Base-by-base conservation (phyloP, 345 rosid species). In the Salix koriyanagi region DNA sequence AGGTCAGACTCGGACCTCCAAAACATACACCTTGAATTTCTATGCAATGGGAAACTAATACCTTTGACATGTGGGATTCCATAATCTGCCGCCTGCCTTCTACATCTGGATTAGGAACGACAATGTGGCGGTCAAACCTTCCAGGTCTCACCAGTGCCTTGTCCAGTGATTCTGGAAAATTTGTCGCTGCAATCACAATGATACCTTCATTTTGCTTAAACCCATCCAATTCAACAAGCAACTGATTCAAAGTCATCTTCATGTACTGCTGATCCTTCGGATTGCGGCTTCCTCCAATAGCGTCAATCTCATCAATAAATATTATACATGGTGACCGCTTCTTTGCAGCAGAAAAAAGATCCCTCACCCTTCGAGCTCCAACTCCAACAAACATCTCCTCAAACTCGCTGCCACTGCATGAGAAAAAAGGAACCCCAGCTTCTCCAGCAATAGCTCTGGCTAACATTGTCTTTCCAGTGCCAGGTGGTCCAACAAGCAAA, bases 321-420 rank as follows among this genome's bases (percentile, higher is more conserved):
- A 96, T 92, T 62, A 96, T 96, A 80, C 98, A 96, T 28, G 99
- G 99, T 1, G 97, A 90, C 72, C 94, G 85, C 84, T 94, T 96
- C 90, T 94, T 96, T n/a, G 97, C 99, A 80, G 99, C 99, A n/a
- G 97, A 81, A 81, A 96, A 96, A 68, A 96, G 98, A 85, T 96
- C 98, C 83, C 99, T 91, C 44, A 96, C 98, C 79, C 98, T 87
- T 76, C 97, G 85, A 52, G 99, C 99, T 87, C 99, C 99, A 81
- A 92, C 99, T 23, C 98, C 99, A 79, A 96, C 99, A 86, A 92
- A 96, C 97, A 96, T 92, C 87, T 96, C 99, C 81, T 96, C 99
- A 71, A 96, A 96, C 82, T 96, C 99, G 72, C 99, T 96, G 70
- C 99, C 99, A 77, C 99, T 96, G 91, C 98, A 92, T 25, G 97